Evolutionary conservation across 2,329 filamentous ascomycete genomes (phyloP).

Genomic region (Colletotrichum australisinense): DNA sequence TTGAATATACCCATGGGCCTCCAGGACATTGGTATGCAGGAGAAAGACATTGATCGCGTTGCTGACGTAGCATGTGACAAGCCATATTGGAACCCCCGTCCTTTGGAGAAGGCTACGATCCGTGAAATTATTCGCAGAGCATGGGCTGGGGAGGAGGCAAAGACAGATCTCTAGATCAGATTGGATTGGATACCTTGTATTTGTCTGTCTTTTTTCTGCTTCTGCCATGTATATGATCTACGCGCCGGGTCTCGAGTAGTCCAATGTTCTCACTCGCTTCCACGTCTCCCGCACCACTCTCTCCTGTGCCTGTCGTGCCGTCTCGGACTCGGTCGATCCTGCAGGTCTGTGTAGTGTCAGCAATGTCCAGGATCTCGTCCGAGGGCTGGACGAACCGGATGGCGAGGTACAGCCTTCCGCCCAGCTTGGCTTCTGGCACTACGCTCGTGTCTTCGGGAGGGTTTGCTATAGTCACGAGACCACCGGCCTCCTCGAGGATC

Average conservation of each 20-base stretch:
- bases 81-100: conserved; percentile 68
- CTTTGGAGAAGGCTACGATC: conserved; percentile 60
- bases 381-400: conserved; percentile 61
- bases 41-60: conserved; percentile 67
- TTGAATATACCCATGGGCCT: conserved; percentile 62
- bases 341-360: conserved; percentile 63
- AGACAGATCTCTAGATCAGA: conserved; percentile 56
- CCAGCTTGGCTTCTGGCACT: conserved; percentile 71
- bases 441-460: conserved; percentile 69
- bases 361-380: background rate
- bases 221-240: conserved; percentile 39
- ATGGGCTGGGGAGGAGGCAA: conserved; percentile 67
- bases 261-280: conserved; percentile 73
- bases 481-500: conserved; percentile 79
- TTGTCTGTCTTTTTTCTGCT: background rate
- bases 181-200: background rate
- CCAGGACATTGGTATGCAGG: conserved; percentile 66
- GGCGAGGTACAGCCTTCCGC: conserved; percentile 77
- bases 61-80: conserved; percentile 66
- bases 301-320: conserved; percentile 75
- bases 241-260: conserved; percentile 74
- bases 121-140: conserved; percentile 66
- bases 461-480: conserved; percentile 79
- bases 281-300: conserved; percentile 79
- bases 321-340: conserved; percentile 69